Evolutionary conservation across 78 protist genomes (phyloP), one percentile per base, ranked within the genome.

Genomic region (Emiliania huxleyi): DNA sequence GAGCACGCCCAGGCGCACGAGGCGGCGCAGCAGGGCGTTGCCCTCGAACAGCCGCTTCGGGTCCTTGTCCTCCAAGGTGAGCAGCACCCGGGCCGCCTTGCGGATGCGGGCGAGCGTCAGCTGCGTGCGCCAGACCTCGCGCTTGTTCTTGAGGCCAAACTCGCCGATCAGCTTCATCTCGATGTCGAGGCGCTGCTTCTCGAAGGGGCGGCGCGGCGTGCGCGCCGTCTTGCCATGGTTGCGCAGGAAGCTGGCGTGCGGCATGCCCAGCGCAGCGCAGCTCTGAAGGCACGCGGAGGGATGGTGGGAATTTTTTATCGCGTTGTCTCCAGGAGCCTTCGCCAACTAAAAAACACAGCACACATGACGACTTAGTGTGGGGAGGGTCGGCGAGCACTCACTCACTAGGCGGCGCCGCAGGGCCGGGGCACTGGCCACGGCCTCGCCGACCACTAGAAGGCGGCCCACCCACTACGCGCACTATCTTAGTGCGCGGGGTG

Each of bases 171-270:
- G 94, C 97, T 98, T 96, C 81, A 98, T 95, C 97, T 99, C 99
- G 35, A 55, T 92, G 95, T 98, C 99, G 56, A 99, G 96, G 38
- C 99, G 98, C 97, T 98, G 99, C 97, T 97, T 98, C 97, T 99
- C 99, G 97, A 96, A 99, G 33, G 99, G 99, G 90, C 99, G 99
- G 71, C 99, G 98, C 56, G 99, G 99, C 48, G 98, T 94, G 55
- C 62, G 42, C 91, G 52, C 69, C 26, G 98, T 96, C 96, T 97
- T 98, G 73, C 95, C 62, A 38, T 52, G 55, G 69, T 83, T 91
- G n/a, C 94, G 79, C 56, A 81, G 89, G 89, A 44, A 81, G 19
- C 56, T 26, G 25, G 19, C 37, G 49, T 15, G 26, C 56, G 89
- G 89, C 89, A 81, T 81, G 29, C 79, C n/a, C 25, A 46, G n/a